phyloP scores from a whole-genome alignment of 768 basidiomycete genomes.

The Pholiota microspora region DNA sequence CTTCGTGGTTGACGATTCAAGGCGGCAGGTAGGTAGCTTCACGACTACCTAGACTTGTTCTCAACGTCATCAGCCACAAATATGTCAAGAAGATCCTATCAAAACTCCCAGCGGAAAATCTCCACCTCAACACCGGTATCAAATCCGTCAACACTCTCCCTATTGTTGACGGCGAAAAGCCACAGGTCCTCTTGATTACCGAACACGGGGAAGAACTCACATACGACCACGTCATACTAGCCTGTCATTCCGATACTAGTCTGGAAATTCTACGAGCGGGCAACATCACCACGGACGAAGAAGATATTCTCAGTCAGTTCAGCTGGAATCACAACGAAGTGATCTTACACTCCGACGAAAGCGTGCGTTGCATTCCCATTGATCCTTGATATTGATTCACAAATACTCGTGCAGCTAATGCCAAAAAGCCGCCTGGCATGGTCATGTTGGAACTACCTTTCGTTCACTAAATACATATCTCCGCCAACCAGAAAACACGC shows the following conservation, averaged over 20 bases:
- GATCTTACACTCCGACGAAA: constrained; percentile 61
- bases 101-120: constrained; percentile 45
- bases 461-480: constrained; percentile 32
- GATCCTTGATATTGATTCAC: neutral
- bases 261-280: constrained; percentile 51
- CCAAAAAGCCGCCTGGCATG: constrained; percentile 58
- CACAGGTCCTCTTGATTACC: constrained; percentile 44
- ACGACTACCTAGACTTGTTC: neutral
- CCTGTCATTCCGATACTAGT: constrained; percentile 69
- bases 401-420: constrained; percentile 50
- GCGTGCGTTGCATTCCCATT: constrained; percentile 36
- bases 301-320: constrained; percentile 54
- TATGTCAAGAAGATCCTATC: constrained; percentile 66
- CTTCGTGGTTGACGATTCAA: constrained; percentile 68
- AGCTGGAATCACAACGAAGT: constrained; percentile 68
- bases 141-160: constrained; percentile 35
- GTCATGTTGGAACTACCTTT: constrained; percentile 83
- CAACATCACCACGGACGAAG: constrained; percentile 50
- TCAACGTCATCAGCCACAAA: constrained; percentile 39
- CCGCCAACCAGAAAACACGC: neutral
- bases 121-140: constrained; percentile 63
- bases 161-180: constrained; percentile 12
- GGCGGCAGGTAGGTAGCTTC: constrained; percentile 58
- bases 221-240: constrained; percentile 74
- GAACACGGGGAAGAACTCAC: constrained; percentile 37